A percentile compares a stretch with the other conserved stretches of the same genome.
Evolutionary conservation across 2,329 filamentous ascomycete genomes (phyloP).

Genomic region (Fusarium nygamai): DNA sequence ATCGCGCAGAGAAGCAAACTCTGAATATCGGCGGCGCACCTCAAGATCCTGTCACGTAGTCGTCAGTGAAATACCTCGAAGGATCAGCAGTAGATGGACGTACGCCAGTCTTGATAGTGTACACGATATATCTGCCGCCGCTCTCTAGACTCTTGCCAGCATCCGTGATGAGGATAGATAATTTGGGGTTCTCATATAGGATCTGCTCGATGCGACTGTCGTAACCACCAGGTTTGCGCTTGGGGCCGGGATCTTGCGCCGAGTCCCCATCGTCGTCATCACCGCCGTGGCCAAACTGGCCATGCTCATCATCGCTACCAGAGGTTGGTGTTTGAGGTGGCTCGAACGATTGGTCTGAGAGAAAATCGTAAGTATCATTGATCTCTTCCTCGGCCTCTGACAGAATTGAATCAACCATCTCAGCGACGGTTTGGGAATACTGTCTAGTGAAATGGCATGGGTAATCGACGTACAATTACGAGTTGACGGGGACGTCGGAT

Average conservation of each 20-base stretch:
- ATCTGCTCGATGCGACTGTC: conserved; percentile 97
- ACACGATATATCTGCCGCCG: conserved; percentile 93
- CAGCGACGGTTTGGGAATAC: not conserved
- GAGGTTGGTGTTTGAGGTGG: conserved; percentile 77
- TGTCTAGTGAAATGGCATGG: not conserved
- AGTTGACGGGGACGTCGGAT: conserved; percentile 69
- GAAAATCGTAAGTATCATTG: conserved; percentile 19
- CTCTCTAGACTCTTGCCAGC: conserved; percentile 95
- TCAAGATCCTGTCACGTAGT: conserved; percentile 79
- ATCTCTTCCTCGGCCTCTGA: not conserved
- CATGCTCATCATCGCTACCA: conserved; percentile 70
- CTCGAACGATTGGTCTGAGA: conserved; percentile 60
- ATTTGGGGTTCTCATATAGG: conserved; percentile 90
- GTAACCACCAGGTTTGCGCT: conserved; percentile 84
- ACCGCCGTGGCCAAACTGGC: conserved; percentile 45
- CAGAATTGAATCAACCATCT: conserved; percentile 3
- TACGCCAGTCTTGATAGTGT: conserved; percentile 96
- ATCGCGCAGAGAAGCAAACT: conserved; percentile 90
- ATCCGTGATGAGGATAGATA: conserved; percentile 91
- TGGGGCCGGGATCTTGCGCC: conserved; percentile 59
- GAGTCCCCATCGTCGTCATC: conserved; percentile 60
- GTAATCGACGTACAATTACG: conserved; percentile 64
- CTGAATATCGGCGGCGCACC: conserved; percentile 93
- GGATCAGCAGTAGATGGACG: conserved; percentile 39
- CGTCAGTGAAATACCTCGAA: not conserved